Conservation (phyloP, 148 eudicot genomes). For the Persicaria maculosa region DNA sequence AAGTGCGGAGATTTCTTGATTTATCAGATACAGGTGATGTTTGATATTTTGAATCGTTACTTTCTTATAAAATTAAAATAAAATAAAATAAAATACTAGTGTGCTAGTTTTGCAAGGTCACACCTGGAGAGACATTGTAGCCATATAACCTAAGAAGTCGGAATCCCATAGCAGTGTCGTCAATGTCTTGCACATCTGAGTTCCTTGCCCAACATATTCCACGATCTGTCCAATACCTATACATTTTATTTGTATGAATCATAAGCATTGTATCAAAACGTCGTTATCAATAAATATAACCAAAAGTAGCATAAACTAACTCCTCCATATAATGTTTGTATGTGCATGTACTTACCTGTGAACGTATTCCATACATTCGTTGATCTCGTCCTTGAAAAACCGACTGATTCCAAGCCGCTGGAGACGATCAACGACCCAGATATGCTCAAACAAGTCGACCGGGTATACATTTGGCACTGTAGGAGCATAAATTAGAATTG, state of each 20-base stretch:
- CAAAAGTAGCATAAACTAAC: not conserved
- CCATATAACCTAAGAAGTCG: slow-evolving; percentile 71
- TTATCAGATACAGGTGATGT: no score
- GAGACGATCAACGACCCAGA: slow-evolving; percentile 61
- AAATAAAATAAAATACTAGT: no score
- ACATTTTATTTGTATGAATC: not conserved
- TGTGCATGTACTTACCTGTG: slow-evolving; percentile 25
- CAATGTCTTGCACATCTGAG: slow-evolving; percentile 60
- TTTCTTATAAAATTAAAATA: no score
- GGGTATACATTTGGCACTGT: slow-evolving; percentile 72
- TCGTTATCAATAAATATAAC: no score
- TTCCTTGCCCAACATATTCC: slow-evolving; percentile 95
- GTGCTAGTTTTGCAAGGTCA: no score
- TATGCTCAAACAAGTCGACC: slow-evolving; percentile 66
- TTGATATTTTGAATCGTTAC: no score
- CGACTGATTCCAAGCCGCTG: slow-evolving; percentile 70
- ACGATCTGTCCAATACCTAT: slow-evolving; percentile 62
- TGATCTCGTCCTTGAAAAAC: slow-evolving; percentile 46
- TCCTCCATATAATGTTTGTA: not conserved
- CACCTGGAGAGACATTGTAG: slow-evolving; percentile 58
- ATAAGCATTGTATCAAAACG: no score
- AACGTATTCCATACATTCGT: slow-evolving; percentile 43
- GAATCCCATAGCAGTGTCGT: slow-evolving; percentile 93
- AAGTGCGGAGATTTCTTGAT: no score
- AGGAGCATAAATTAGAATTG: not conserved